Conservation (phyloP, 345 rosid genomes). For the Dipteronia sinensis region DNA sequence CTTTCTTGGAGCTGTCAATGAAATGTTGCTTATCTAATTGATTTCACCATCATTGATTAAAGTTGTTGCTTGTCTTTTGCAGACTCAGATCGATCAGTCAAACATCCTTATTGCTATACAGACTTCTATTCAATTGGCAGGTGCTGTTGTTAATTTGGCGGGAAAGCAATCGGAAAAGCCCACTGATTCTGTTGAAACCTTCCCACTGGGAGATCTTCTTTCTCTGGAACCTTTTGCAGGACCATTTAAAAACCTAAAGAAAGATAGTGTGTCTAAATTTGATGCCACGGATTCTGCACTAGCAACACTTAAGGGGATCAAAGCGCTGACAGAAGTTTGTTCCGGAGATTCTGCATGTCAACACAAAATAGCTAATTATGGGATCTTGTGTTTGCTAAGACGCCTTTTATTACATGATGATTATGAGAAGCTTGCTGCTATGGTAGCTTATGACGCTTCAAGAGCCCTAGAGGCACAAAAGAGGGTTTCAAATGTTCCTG, state of each 20-base stretch:
- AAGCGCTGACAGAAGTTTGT: slow-evolving; percentile 82
- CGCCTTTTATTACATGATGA: slow-evolving; percentile 83
- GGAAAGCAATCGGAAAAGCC: slow-evolving; percentile 55
- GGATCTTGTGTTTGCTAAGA: slow-evolving; percentile 81
- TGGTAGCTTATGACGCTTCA: slow-evolving; percentile 94
- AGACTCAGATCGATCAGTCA: slow-evolving; percentile 79
- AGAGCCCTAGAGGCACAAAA: slow-evolving; percentile 63
- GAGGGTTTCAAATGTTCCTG: slow-evolving; percentile 39
- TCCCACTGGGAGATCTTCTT: slow-evolving; percentile 81
- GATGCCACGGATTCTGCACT: slow-evolving; percentile 86
- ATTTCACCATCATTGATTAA: slow-evolving; percentile 5
- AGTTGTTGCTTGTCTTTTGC: slow-evolving; percentile 34
- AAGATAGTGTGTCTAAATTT: slow-evolving; percentile 60
- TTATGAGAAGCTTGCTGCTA: slow-evolving; percentile 87
- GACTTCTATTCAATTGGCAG: slow-evolving; percentile 69
- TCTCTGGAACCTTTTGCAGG: slow-evolving; percentile 80
- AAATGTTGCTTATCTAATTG: slow-evolving; percentile 17
- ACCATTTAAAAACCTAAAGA: slow-evolving; percentile 67
- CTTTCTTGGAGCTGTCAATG: neutral
- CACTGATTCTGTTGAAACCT: slow-evolving; percentile 50
- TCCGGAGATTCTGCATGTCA: slow-evolving; percentile 67
- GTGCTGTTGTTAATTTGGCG: slow-evolving; percentile 80
- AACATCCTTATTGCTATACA: slow-evolving; percentile 65
- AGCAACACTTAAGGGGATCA: slow-evolving; percentile 86
- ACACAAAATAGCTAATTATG: slow-evolving; percentile 63